Percentiles rank a stretch among this genome's conserved stretches.
Evolutionary conservation across 2,329 filamentous ascomycete genomes (phyloP).

Genomic region (Beauveria scarabaeidicola): DNA sequence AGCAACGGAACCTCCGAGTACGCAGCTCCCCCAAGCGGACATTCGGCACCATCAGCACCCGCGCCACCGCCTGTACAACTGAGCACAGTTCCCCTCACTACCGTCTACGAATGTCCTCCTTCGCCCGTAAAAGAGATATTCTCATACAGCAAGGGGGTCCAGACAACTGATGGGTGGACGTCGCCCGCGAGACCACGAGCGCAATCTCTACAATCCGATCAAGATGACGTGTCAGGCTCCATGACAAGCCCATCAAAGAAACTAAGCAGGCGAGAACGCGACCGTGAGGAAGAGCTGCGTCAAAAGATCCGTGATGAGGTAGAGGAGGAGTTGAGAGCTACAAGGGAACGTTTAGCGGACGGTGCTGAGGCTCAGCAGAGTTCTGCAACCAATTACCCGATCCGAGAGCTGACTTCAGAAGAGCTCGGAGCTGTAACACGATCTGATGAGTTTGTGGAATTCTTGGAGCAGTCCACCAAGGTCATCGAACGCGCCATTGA

Average conservation of each 20-base stretch:
- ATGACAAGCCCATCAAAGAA: slow-evolving; percentile 60
- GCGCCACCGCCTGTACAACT: slow-evolving; percentile 51
- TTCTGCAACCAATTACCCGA: slow-evolving; percentile 55
- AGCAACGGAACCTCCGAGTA: slow-evolving; percentile 66
- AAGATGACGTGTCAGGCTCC: slow-evolving; percentile 47
- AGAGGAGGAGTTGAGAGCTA: slow-evolving; percentile 78
- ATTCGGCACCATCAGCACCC: slow-evolving; percentile 26
- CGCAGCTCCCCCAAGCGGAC: slow-evolving; percentile 37
- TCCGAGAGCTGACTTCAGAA: slow-evolving; percentile 70
- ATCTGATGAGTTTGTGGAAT: slow-evolving; percentile 89
- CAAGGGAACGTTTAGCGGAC: slow-evolving; percentile 52
- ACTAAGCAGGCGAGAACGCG: slow-evolving; percentile 67
- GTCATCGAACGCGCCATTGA: slow-evolving; percentile 94
- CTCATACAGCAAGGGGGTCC: slow-evolving; percentile 94
- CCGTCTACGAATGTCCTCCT: slow-evolving; percentile 72
- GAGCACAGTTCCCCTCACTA: slow-evolving; percentile 63
- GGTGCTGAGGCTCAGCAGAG: slow-evolving; percentile 20
- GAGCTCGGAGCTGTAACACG: slow-evolving; percentile 85
- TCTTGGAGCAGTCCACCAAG: slow-evolving; percentile 91
- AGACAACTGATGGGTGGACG: slow-evolving; percentile 73
- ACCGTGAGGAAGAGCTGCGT: slow-evolving; percentile 82
- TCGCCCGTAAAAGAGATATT: slow-evolving; percentile 74
- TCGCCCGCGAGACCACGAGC: slow-evolving; percentile 40
- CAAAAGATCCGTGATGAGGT: slow-evolving; percentile 80
- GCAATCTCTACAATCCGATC: slow-evolving; percentile 43